Conservation (phyloP, 768 basidiomycete genomes). For the Suillus americanus region DNA sequence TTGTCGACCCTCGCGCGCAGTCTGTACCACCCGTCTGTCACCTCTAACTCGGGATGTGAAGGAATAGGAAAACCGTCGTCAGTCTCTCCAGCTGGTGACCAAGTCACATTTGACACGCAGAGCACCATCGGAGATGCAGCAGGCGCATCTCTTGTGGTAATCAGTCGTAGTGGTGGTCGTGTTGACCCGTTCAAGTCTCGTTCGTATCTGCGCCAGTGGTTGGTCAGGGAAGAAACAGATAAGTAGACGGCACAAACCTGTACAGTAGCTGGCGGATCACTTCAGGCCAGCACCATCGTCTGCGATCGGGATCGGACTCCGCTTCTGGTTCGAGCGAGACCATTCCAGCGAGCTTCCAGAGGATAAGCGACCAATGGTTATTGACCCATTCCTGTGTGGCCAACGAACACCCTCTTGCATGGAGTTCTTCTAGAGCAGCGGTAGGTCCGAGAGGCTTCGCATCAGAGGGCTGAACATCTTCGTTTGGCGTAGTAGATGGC, state of each 20-base stretch:
- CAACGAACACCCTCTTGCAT: slow-evolving; percentile 58
- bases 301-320: slow-evolving; percentile 43
- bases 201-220: slow-evolving; percentile 65
- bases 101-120: slow-evolving; percentile 73
- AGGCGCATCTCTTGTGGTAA: slow-evolving; percentile 82
- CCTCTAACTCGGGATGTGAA: slow-evolving; percentile 65
- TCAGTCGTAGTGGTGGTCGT: slow-evolving; percentile 78
- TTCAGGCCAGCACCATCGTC: slow-evolving; percentile 82
- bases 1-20: slow-evolving; percentile 75
- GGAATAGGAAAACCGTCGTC: slow-evolving; percentile 39
- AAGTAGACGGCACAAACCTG: slow-evolving; percentile 48
- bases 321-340: slow-evolving; percentile 68
- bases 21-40: slow-evolving; percentile 98
- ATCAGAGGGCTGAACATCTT: slow-evolving; percentile 17
- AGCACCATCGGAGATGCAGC: slow-evolving; percentile 81
- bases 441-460: slow-evolving; percentile 43
- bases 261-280: slow-evolving; percentile 83
- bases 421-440: slow-evolving; percentile 56
- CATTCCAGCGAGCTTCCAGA: slow-evolving; percentile 95
- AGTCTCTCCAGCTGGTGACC: slow-evolving; percentile 40
- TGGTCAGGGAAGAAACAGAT: neutral
- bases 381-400: slow-evolving; percentile 82
- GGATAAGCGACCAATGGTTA: slow-evolving; percentile 86
- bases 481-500: slow-evolving; percentile 29
- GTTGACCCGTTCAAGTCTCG: slow-evolving; percentile 77